Evolutionary conservation across 441 rosid genomes (phyloP), one percentile per base, ranked within the genome.

Genomic region (Erodium moschatum): DNA sequence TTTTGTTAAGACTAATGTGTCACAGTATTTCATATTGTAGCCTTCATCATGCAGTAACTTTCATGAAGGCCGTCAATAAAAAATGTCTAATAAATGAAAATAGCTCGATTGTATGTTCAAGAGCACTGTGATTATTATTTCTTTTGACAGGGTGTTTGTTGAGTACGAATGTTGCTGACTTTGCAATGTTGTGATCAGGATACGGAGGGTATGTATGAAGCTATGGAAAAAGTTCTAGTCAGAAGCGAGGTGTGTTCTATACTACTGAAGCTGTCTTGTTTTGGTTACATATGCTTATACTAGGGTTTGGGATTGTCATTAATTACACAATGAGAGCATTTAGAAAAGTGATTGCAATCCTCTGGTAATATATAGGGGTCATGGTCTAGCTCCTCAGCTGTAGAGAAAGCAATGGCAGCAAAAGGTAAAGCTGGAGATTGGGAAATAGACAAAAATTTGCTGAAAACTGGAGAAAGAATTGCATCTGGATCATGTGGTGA

Each of bases 161-260:
- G 82, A 80, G 85, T 83, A 77, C 83, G 79, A 81, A 77, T 79
- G 85, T 81, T 87, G 90, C 87, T 85, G 86, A 89, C 87, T 87
- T 84, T 89, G 83, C 89, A 83, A 80, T 87, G 85, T 84, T 87
- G 78, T 87, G 90, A 77, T 71, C 92, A 89, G 92, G 96, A 85
- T 78, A 81, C 89, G 76, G 90, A 84, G 73, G 83, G 79, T 78
- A 79, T 89, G 72, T 69, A 75, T 78, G 77, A 83, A 70, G 96
- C 90, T 74, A 79, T 87, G 88, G 83, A 68, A 73, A 80, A 81
- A 66, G 89, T 87, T 48, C 74, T 87, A 70, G 79, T 80, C 64
- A 77, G 84, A 83, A 83, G 85, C 72, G 86, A 89, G 90, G 96
- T 87, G 80, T 77, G 68, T 70, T 70, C 27, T 67, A 8, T 72